Evolutionary conservation across 805 yeast species (phyloP).

Genomic region (Kodamaea hsintzibuensis): DNA sequence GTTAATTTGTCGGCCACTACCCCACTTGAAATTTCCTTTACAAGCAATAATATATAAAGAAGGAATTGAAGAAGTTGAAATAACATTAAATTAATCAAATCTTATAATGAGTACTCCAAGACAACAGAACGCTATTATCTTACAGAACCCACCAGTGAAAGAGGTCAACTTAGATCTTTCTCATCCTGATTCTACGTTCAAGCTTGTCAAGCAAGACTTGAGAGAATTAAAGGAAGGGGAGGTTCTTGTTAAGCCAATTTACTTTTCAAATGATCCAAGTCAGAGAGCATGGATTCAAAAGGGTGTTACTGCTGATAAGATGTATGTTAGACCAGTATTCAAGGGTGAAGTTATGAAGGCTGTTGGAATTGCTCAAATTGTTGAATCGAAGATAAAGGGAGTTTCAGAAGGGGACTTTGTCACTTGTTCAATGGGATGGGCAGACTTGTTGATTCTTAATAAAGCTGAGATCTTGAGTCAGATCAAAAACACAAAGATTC

Average conservation of each 20-base stretch:
- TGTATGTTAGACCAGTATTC: conserved; percentile 39
- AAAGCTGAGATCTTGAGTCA: conserved; percentile 27
- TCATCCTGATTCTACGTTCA: conserved; percentile 32
- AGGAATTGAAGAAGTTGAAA: neutral
- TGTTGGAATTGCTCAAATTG: conserved; percentile 49
- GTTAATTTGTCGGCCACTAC: neutral
- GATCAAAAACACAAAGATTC: conserved; percentile 25
- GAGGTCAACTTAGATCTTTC: conserved; percentile 20
- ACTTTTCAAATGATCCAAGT: conserved; percentile 38
- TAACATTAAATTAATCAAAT: neutral
- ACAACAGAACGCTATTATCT: conserved; percentile 14
- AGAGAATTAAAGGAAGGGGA: conserved; percentile 23
- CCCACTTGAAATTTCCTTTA: neutral
- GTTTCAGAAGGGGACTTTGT: conserved; percentile 48
- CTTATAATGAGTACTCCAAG: conserved; percentile 9
- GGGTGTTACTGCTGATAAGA: conserved; percentile 21
- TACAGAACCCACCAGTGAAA: conserved; percentile 20
- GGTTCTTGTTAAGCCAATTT: conserved; percentile 26
- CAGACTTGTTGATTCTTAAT: conserved; percentile 43
- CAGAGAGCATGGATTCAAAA: conserved; percentile 40
- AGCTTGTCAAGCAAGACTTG: conserved; percentile 18
- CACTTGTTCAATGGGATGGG: conserved; percentile 45
- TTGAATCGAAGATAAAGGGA: conserved; percentile 45
- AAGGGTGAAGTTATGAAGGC: conserved; percentile 48
- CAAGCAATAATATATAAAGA: neutral